Conservation (phyloP, 768 basidiomycete genomes). For the Tremella mesenterica region DNA sequence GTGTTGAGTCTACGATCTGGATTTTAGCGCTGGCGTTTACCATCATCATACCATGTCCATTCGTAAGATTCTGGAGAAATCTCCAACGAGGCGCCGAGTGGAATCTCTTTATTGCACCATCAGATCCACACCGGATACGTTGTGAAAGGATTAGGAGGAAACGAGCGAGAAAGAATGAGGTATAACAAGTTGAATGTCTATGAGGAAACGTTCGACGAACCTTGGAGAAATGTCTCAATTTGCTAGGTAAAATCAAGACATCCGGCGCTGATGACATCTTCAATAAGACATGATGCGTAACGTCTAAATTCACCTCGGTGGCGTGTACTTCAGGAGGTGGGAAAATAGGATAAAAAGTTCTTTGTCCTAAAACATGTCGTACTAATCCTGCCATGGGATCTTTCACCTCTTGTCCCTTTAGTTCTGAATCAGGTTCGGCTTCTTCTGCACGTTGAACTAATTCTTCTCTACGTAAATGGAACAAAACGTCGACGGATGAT, state of each 20-base stretch:
- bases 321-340: constrained; percentile 68
- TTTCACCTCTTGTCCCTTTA: constrained; percentile 19
- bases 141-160: background rate
- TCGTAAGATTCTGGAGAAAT: too few species aligned
- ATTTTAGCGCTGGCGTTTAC: background rate
- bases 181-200: background rate
- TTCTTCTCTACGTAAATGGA: constrained; percentile 81
- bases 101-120: too few species aligned
- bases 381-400: constrained; percentile 73
- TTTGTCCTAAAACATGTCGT: constrained; percentile 73
- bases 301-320: constrained; percentile 78
- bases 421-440: constrained; percentile 47
- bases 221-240: constrained; percentile 82
- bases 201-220: constrained; percentile 46
- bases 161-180: background rate
- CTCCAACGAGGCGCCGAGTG: too few species aligned
- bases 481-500: constrained; percentile 77
- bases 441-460: constrained; percentile 61
- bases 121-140: background rate
- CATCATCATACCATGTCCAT: too few species aligned
- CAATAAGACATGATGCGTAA: constrained; percentile 62
- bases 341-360: constrained; percentile 94
- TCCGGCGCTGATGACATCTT: constrained; percentile 59
- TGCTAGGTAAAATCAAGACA: constrained; percentile 76
- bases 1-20: constrained; percentile 69